Evolutionary conservation across 495 filamentous ascomycete genomes (phyloP), one percentile per base, ranked within the genome.

Genomic region (Barbatosphaeria neglecta): DNA sequence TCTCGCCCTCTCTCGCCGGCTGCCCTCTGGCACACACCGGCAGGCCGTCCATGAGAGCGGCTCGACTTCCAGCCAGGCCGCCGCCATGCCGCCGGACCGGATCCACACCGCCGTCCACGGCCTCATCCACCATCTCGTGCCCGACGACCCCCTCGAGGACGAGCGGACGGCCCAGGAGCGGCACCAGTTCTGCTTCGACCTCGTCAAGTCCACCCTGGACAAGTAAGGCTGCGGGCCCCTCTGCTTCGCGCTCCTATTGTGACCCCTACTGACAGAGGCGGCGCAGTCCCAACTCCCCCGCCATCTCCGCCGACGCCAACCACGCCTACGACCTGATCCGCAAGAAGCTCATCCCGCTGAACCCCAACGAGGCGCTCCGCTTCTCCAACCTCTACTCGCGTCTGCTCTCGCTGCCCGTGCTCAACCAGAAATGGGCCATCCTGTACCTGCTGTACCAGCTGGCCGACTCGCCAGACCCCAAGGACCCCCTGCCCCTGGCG

Each of bases 371-470:
- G 59, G 87, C 87, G n/a, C 67, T 90, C 22, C 75, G 80, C 20
- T 95, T 96, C 64, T 83, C 85, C 15, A 87, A 92, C 58, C 74
- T 97, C 41, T 94, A 90, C 67, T 84, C 86, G 31, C 76, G 84
- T 33, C 76, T 99, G 20, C 70, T 95, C 17, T 84, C 88, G 22
- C 82, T 93, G 53, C 90, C 90, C 4, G 90, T 97, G 2, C 72
- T 99, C 24, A 82, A 81, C 54, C 84, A 95, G 62, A 99, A 97
- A 77, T 96, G 90, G 88, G 88, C 84, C 2, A 94, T 96, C 51
- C 72, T 99, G 6, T 88, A 90, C 58, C 75, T 99, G 37, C 78
- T 99, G 18, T 83, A 88, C 56, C 83, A 84, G 52, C 73, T 98
- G 37, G 80, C 84, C 41, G 77, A 80, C 50, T 80, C 82, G 0